Evolutionary conservation across 768 basidiomycete genomes (phyloP).

Genomic region (Tricholoma furcatifolium): DNA sequence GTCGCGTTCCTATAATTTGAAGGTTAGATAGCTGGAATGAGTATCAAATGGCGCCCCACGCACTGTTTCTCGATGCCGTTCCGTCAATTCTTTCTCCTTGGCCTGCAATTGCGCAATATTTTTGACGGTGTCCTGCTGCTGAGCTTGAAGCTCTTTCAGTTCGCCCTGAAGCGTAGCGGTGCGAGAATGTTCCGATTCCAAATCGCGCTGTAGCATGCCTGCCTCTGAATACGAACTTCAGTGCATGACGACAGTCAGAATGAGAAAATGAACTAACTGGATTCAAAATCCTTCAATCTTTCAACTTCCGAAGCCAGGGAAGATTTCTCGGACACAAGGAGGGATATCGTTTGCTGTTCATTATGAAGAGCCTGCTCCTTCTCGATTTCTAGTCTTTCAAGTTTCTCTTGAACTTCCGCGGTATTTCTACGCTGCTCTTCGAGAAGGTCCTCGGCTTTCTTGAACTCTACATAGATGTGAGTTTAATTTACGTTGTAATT

Average conservation of each 20-base stretch:
- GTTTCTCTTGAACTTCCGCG: slow-evolving; percentile 28
- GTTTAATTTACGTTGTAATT: neutral
- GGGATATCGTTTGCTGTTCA: slow-evolving; percentile 71
- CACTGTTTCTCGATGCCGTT: slow-evolving; percentile 55
- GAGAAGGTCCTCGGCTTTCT: slow-evolving; percentile 31
- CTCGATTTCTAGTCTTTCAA: slow-evolving; percentile 29
- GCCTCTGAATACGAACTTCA: slow-evolving; percentile 33
- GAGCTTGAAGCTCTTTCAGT: slow-evolving; percentile 41
- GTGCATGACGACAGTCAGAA: neutral
- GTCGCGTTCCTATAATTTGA: slow-evolving; percentile 65
- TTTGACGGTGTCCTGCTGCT: slow-evolving; percentile 33
- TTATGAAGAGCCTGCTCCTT: slow-evolving; percentile 41
- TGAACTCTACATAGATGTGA: slow-evolving; percentile 23
- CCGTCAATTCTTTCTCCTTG: slow-evolving; percentile 55
- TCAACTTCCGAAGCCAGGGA: slow-evolving; percentile 57
- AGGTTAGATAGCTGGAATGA: neutral
- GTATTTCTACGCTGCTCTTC: slow-evolving; percentile 30
- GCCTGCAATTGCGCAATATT: slow-evolving; percentile 41
- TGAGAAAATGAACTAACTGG: slow-evolving; percentile 41
- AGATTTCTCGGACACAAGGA: slow-evolving; percentile 76
- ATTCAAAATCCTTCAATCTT: slow-evolving; percentile 56
- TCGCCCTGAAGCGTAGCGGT: slow-evolving; percentile 38
- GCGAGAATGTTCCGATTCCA: slow-evolving; percentile 42
- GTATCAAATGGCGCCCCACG: neutral
- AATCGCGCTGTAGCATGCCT: slow-evolving; percentile 37